Base-by-base conservation (phyloP, 2,329 filamentous ascomycete genomes). In the Corinectria fuckeliana region DNA sequence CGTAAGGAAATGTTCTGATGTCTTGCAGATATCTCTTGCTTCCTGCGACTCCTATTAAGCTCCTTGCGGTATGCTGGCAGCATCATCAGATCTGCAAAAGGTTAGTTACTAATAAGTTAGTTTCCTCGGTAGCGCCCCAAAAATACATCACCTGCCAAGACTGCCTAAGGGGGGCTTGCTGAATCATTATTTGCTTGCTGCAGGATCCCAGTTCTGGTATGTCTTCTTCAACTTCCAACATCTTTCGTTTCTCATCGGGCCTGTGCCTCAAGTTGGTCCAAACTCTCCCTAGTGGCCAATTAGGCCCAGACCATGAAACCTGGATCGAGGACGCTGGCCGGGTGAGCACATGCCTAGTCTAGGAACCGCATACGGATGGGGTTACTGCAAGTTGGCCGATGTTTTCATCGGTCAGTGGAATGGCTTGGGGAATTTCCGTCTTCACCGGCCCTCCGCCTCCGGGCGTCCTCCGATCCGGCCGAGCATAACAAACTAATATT, bases 221-320 rank as follows among this genome's bases (percentile, higher is more conserved):
- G 52, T 26, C 50, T 48, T 38, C 41, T 45, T 50, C 54, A 50
- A 56, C 41, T 47, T 55, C 50, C 48, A 56, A 58, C 50, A 25
- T 41, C 54, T 53, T 41, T 52, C 39, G 61, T 56, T 68, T 62
- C 56, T 55, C 44, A 44, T 61, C 56, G 58, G 56, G 58, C 53
- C 50, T 60, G 55, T 64, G 61, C 61, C 60, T 63, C 52, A 62
- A 61, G 56, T 64, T 62, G 51, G 50, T 38, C 55, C 55, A 50
- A 55, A 57, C 58, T 34, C 55, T 56, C 41, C 42, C 39, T 61
- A 63, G 53, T 59, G 42, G 50, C 55, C 50, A 48, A 50, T 38
- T 57, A 59, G 54, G 49, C 45, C 56, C 54, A 39, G 54, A 54
- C 55, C 51, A 55, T 20, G 20, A 48, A 23, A 53, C 48, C 42